Conservation (phyloP, 2,329 filamentous ascomycete genomes). For the Exophiala sideris region DNA sequence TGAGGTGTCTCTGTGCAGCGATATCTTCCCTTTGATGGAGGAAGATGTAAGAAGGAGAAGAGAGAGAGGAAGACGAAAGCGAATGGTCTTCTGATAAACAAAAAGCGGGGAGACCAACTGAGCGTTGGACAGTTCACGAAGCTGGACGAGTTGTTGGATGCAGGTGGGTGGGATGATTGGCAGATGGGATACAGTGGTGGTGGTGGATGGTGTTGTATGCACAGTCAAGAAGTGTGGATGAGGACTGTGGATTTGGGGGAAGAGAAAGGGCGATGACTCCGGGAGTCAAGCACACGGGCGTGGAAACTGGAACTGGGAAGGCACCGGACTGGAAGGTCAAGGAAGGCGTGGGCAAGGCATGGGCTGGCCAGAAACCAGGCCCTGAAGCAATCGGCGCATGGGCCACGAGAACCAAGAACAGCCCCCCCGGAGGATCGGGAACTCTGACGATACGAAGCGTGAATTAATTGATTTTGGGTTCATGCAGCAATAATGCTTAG, state of each 20-base stretch:
- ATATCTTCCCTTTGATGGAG: slow-evolving; percentile 28
- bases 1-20: slow-evolving; percentile 21
- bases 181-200: background rate
- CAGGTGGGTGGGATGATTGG: slow-evolving; percentile 14
- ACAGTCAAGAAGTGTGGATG: background rate
- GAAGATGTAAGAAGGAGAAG: slow-evolving; percentile 22
- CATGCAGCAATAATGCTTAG: background rate
- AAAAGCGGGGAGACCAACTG: slow-evolving; percentile 15
- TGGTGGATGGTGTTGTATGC: slow-evolving; percentile 6
- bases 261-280: background rate
- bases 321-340: too few relatives aligned
- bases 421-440: background rate
- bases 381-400: background rate
- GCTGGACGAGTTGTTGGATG: slow-evolving; percentile 1
- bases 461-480: background rate
- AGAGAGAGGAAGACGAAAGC: slow-evolving; percentile 17
- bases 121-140: slow-evolving; percentile 1
- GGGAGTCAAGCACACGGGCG: background rate
- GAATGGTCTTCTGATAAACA: slow-evolving; percentile 21
- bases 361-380: background rate
- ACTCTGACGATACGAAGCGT: too few relatives aligned
- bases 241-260: background rate
- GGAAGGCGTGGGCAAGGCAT: too few relatives aligned
- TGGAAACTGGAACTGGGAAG: too few relatives aligned
- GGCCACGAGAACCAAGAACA: background rate